phyloP scores from a whole-genome alignment of 768 basidiomycete genomes.

The Cystobasidium onofrii region DNA sequence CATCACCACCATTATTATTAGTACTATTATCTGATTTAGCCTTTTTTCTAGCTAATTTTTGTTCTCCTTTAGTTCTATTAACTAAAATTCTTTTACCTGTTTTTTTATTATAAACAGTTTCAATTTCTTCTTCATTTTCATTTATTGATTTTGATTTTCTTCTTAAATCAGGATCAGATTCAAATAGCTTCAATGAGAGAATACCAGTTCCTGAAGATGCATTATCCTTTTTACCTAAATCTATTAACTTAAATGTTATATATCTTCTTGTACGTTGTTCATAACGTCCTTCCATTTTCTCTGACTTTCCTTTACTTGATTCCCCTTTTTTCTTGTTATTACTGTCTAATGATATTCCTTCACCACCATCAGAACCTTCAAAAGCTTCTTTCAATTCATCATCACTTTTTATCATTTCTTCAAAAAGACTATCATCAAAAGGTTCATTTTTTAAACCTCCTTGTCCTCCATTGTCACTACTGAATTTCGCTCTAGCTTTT shows the following conservation, averaged over 20 bases:
- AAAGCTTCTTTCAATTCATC: constrained; percentile 29
- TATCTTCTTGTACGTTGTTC: constrained; percentile 65
- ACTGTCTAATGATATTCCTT: too few species aligned
- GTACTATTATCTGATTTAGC: too few species aligned
- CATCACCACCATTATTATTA: neutral
- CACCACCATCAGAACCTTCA: constrained; percentile 31
- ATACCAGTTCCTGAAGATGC: constrained; percentile 72
- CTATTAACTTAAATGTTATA: constrained; percentile 73
- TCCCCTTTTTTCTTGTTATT: neutral
- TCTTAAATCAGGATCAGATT: constrained; percentile 57
- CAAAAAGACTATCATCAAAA: neutral
- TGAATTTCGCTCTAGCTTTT: neutral
- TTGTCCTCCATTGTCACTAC: neutral
- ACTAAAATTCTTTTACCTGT: neutral
- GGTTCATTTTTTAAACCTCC: constrained; percentile 21
- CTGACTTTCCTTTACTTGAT: neutral
- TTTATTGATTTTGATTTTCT: constrained; percentile 37
- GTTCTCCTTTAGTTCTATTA: neutral
- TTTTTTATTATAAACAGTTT: neutral
- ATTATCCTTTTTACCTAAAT: constrained; percentile 59
- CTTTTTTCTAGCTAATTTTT: neutral
- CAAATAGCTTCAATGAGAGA: constrained; percentile 75
- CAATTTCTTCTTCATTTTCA: constrained; percentile 46
- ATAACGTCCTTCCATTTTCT: constrained; percentile 36
- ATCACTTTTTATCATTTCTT: constrained; percentile 11